These are phyloP conservation scores for Penicillium sumatraense DNA, from an alignment of 2,329 filamentous ascomycete genomes.

Conservation along the genomic window DNA sequence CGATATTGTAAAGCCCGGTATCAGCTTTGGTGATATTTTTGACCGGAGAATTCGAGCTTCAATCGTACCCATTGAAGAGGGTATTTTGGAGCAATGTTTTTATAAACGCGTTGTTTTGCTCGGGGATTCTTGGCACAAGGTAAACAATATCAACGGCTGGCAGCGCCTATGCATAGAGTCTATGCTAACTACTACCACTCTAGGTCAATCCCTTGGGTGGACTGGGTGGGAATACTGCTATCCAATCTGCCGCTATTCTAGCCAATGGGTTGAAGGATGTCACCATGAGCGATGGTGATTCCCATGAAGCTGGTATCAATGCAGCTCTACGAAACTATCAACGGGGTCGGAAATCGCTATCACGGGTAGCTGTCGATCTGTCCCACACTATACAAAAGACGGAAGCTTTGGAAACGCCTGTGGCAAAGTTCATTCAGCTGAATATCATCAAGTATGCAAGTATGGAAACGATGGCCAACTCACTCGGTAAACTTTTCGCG, in stretches of 20 bases:
- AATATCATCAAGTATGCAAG: background rate
- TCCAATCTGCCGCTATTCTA: constrained; percentile 8
- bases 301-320: background rate
- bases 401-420: constrained; percentile 5
- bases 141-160: background rate
- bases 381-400: background rate
- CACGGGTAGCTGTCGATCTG: background rate
- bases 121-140: constrained; percentile 20
- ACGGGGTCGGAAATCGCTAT: background rate
- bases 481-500: background rate
- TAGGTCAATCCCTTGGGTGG: constrained; percentile 10
- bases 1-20: constrained; percentile 9
- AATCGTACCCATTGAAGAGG: constrained; percentile 10
- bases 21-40: constrained; percentile 11
- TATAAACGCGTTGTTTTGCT: constrained; percentile 12
- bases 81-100: constrained; percentile 8
- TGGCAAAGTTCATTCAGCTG: constrained; percentile 2
- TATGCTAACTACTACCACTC: background rate
- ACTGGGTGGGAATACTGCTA: constrained; percentile 13
- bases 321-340: constrained; percentile 5
- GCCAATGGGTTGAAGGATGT: constrained; percentile 8
- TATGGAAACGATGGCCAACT: background rate
- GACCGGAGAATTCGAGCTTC: background rate
- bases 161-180: no score
- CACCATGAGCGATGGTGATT: background rate